Evolutionary conservation across 2,329 filamentous ascomycete genomes (phyloP).

Genomic region (Leptosphaerulina australis): DNA sequence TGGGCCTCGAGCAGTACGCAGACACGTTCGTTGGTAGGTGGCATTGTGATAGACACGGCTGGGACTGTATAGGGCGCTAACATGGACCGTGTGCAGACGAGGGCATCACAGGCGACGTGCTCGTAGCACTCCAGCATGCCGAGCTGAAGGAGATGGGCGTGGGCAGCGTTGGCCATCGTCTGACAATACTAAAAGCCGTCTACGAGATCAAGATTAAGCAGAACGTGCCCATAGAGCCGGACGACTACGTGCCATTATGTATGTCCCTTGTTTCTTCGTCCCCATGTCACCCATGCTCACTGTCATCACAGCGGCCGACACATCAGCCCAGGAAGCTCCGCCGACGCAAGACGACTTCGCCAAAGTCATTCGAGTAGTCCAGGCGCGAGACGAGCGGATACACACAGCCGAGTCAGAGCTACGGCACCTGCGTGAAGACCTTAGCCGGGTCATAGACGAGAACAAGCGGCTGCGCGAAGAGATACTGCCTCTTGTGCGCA

Average conservation of each 20-base stretch:
- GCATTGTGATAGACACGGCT: not conserved
- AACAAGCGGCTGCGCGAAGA: conserved; percentile 89
- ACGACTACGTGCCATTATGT: conserved; percentile 94
- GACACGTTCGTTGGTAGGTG: conserved; percentile 79
- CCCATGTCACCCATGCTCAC: conserved; percentile 7
- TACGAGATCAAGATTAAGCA: conserved; percentile 97
- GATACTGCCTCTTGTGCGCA: conserved; percentile 84
- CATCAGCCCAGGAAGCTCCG: conserved; percentile 80
- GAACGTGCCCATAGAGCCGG: conserved; percentile 86
- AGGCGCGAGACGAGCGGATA: conserved; percentile 89
- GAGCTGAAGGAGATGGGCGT: conserved; percentile 97
- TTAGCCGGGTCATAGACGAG: conserved; percentile 69
- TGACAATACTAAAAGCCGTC: conserved; percentile 93
- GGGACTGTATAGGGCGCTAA: not conserved
- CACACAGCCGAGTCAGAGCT: conserved; percentile 81
- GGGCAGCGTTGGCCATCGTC: conserved; percentile 86
- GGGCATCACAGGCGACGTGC: conserved; percentile 88
- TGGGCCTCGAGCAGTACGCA: conserved; percentile 83
- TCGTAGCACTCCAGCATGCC: conserved; percentile 87
- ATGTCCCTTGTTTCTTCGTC: conserved; percentile 48
- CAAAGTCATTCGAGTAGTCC: conserved; percentile 85
- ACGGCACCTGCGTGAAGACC: conserved; percentile 68
- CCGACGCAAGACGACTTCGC: conserved; percentile 94
- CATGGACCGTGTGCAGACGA: conserved; percentile 74
- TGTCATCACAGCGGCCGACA: conserved; percentile 74